phyloP scores from a whole-genome alignment of 805 yeast species.

The Kluyveromyces starmeri region DNA sequence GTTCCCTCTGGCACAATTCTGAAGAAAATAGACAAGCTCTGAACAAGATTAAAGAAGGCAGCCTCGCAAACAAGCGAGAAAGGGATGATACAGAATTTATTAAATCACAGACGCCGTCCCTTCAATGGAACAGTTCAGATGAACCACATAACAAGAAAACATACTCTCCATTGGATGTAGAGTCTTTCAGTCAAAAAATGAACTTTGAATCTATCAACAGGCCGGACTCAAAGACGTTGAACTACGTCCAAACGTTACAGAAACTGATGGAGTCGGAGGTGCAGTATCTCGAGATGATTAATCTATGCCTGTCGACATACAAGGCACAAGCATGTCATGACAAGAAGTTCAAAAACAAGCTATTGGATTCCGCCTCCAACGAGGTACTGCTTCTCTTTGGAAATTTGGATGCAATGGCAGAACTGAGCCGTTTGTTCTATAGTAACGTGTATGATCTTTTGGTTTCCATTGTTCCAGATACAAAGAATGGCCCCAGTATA shows the following conservation, averaged over 20 bases:
- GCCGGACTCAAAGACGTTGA: constrained; percentile 8
- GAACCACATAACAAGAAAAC: constrained; percentile 20
- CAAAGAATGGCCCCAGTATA: neutral
- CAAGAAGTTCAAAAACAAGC: constrained; percentile 22
- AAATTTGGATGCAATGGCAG: constrained; percentile 33
- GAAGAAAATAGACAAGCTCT: constrained; percentile 32
- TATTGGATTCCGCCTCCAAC: constrained; percentile 19
- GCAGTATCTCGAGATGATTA: constrained; percentile 26
- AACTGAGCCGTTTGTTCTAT: constrained; percentile 29
- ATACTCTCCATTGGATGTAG: constrained; percentile 30
- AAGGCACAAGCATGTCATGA: constrained; percentile 27
- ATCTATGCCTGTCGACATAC: constrained; percentile 26
- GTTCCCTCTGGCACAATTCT: constrained; percentile 35
- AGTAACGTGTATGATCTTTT: constrained; percentile 8
- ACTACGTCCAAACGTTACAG: constrained; percentile 17
- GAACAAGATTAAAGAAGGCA: constrained; percentile 19
- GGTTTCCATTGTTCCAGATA: neutral
- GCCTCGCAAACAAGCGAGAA: constrained; percentile 6
- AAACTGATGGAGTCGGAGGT: constrained; percentile 30
- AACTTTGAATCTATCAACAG: constrained; percentile 7
- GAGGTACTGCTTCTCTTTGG: constrained; percentile 37
- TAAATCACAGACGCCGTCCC: neutral
- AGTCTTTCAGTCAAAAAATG: constrained; percentile 13
- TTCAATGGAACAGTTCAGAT: neutral
- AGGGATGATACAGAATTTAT: neutral